Evolutionary conservation across 1,139 yeast genomes (phyloP), one percentile per base, ranked within the genome.

Genomic region (Scheffersomyces insectosa): DNA sequence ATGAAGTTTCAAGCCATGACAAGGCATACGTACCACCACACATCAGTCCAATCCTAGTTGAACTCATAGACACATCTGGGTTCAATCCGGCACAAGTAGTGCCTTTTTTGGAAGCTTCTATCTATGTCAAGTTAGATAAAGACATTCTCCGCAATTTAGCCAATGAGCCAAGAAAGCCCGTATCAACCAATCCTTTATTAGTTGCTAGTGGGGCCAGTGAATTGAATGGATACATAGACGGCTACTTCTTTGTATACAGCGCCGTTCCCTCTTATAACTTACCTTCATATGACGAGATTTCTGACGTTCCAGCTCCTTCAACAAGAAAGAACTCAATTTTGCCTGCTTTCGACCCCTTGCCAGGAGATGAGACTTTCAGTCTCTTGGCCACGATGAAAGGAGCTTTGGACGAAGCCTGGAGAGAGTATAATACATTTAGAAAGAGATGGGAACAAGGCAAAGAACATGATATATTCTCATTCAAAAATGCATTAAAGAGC

Each of bases 191-290:
- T 45, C 87, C 90, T 3, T 60, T 86, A 43, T 62, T 86, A 11
- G 88, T 84, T 4, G 91, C 89, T 4, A 82, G 88, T 40, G 93
- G 93, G 1, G 88, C 90, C 3, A 79, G 88, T 41, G 91, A 85
- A 48, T 63, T 86, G 50, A 85, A 85, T 58, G 90, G 89, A 1
- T 71, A 78, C 33, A 75, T 85, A n/a, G 85, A 84, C 59, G 91
- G 90, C 0, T 86, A 86, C 57, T 70, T 85, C 39, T 72, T 84
- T 36, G 82, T 83, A 32, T 85, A 84, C 59, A 79, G 84, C 46
- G 83, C 88, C 2, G 76, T 85, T 1, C 91, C 93, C 3, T 70
- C 76, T 12, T 57, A 65, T 28, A 64, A 69, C 40, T 85, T 85
- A 0, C 88, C 87, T 2, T 59, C 68, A 0, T 82, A 82, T 52